phyloP scores from a whole-genome alignment of 768 basidiomycete species.

The Lentinula boryana region DNA sequence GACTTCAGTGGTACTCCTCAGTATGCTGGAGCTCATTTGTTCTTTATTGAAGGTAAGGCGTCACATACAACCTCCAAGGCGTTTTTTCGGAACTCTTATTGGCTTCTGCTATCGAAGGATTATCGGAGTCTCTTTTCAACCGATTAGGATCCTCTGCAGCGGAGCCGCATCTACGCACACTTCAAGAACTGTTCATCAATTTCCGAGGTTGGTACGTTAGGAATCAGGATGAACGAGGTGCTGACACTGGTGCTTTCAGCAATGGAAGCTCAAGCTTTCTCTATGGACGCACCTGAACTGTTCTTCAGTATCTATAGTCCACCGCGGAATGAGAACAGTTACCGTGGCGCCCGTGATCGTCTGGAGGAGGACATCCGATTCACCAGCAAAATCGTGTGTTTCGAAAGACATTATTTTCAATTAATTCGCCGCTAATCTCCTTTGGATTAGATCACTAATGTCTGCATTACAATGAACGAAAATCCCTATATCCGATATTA shows the following conservation, averaged over 20 bases:
- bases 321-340: conserved; percentile 63
- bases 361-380: conserved; percentile 86
- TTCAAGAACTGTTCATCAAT: conserved; percentile 89
- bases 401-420: background rate
- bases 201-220: conserved; percentile 69
- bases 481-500: conserved; percentile 94
- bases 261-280: conserved; percentile 82
- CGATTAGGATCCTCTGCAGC: conserved; percentile 71
- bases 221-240: background rate
- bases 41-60: conserved; percentile 79
- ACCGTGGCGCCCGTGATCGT: conserved; percentile 62
- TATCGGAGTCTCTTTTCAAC: conserved; percentile 74
- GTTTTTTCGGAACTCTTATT: background rate
- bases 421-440: background rate
- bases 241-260: conserved; percentile 37
- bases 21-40: conserved; percentile 84
- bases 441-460: conserved; percentile 65
- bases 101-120: conserved; percentile 34
- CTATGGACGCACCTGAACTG: conserved; percentile 63
- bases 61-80: conserved; percentile 1
- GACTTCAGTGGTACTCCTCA: conserved; percentile 64
- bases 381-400: conserved; percentile 58
- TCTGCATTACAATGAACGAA: conserved; percentile 87
- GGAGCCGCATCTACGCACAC: conserved; percentile 64
- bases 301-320: conserved; percentile 92